Evolutionary conservation across 805 yeast genomes (phyloP), one percentile per base, ranked within the genome.

Genomic region (Clavispora carvajalis): DNA sequence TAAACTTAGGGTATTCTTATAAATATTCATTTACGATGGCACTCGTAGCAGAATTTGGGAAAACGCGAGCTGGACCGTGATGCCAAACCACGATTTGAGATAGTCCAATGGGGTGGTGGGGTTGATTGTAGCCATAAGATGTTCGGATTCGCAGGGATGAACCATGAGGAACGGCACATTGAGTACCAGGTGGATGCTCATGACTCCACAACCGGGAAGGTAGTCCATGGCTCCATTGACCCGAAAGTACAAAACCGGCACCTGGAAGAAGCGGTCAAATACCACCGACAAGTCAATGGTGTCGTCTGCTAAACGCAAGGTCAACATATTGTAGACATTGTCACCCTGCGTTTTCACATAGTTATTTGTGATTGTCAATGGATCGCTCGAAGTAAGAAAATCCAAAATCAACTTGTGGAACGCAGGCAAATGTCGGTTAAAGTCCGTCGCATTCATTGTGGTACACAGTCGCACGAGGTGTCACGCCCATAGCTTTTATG

Each of bases 181-280:
- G 17, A 49, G 37, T 3, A 44, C 29, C 25, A 52, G 54, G 19
- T 49, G 54, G 1, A 42, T 42, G 15, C 46, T 52, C 21, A 49
- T 22, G 5, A 37, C 41, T 12, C 45, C 26, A 31, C 38, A 18
- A 15, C 34, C 16, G 8, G 22, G 12, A 7, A 7, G 8, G 7
- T 24, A 13, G 15, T 16, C 19, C n/a, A 11, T 13, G 1, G 18
- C 22, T 23, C 29, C 29, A 26, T 44, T 47, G 4, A 47, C 31
- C 22, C 59, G 49, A 43, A 58, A 63, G 35, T 57, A 49, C 16
- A 60, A 41, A 5, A 64, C 56, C 0, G 73, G 73, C 1, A 55
- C 62, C 17, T 28, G 36, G 43, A 62, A 67, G 35, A 61, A 53
- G 8, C 41, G 47, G 45, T 63, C 63, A 40, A 44, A 67, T 3